Evolutionary conservation across 306 rosid genomes (phyloP), one percentile per base, ranked within the genome.

Genomic region (Hippophae tibetana): DNA sequence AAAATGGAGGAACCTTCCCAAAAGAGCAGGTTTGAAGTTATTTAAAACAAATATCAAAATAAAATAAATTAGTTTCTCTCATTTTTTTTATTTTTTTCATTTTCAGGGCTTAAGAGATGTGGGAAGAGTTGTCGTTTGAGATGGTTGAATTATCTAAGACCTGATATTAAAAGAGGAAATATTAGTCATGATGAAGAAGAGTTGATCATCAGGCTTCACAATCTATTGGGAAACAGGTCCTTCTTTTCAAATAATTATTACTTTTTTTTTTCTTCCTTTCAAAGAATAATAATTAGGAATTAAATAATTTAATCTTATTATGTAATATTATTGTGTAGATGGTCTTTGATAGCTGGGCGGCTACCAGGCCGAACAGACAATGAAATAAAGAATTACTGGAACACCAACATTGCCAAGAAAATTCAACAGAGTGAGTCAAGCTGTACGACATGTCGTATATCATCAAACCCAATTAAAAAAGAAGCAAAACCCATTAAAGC

Each of bases 141-240:
- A 62, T 73, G 78, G 78, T 25, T 73, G 10, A 73, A 73, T 63
- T 73, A 73, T 73, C 63, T 68, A 5, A 62, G 73, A 48, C 74
- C 78, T 14, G 66, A 58, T 3, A 68, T 73, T 54, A 73, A 73
- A 23, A 62, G 73, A 62, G 78, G 78, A 42, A 73, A 69, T 18
- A 63, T 73, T 3, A 62, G 58, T 46, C 13, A 7, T 5, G 70
- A 67, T 6, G 78, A 73, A 46, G 74, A 68, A 5, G 78, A 82
- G 11, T 69, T 78, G 65, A 82, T 82, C 25, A 52, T 74, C 18
- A 74, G 86, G 63, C 83, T 81, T 46, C 86, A 81, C 38, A 71
- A 67, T 49, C 82, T 81, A 46, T 78, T 75, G 44, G 83, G 83
- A 31, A 81, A 81, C 70, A 78, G 86, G 86, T 58, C 7, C 46